Evolutionary conservation across 345 rosid genomes (phyloP).

Genomic region (Brassica napus): Da-Ae NC_063452.1:4776501-4777000

Average conservation of each 20-base stretch:
- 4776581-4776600: slow-evolving; percentile 67
- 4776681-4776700: slow-evolving; percentile 75
- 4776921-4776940: not conserved
- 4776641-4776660: not conserved
- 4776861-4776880: slow-evolving; percentile 86
- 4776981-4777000: slow-evolving; percentile 61
- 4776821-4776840: not conserved
- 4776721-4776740: slow-evolving; percentile 64
- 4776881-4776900: slow-evolving; percentile 68
- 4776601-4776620: not conserved
- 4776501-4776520: slow-evolving; percentile 97
- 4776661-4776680: slow-evolving; percentile 53
- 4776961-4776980: not conserved
- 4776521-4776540: slow-evolving; percentile 83
- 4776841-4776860: slow-evolving; percentile 80
- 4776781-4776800: not conserved
- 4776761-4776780: slow-evolving; percentile 62
- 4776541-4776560: slow-evolving; percentile 69
- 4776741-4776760: slow-evolving; percentile 76
- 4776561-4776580: slow-evolving; percentile 93
- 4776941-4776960: not conserved
- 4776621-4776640: not conserved
- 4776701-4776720: slow-evolving; percentile 81
- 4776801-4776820: slow-evolving; percentile 17
- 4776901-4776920: slow-evolving; percentile 37